Base-by-base conservation (phyloP, 805 yeast species). In the Tetrapisispora nanseiensis region DNA sequence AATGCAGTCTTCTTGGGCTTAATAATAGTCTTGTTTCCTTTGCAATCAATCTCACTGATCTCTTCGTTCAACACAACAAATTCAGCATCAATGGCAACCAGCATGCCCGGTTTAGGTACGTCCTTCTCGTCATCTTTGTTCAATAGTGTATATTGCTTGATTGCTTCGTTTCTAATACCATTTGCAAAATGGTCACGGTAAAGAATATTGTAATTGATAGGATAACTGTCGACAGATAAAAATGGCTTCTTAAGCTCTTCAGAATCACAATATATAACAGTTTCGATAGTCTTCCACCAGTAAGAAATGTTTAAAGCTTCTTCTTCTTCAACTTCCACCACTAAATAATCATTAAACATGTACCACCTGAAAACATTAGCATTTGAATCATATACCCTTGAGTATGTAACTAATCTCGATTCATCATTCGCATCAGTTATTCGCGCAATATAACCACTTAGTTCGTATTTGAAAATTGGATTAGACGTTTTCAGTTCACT, bases 21-120 rank as follows among this genome's bases (percentile, higher is more conserved):
- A 5, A 87, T 71, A 28, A 90, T 61, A 6, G 75, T 72, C 48
- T 80, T 79, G 5, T 71, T 55, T 0, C 97, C 97, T 47, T 77
- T 76, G 41, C 80, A 76, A 41, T 77, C 75, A 37, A 90, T 74
- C 55, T 89, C 97, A 34, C 77, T 74, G 47, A 81, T 77, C 50
- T 87, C 97, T 4, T 83, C 83, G 38, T 78, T 76, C 26, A 89
- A 59, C 24, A 80, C 74, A 3, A 92, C 97, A 69, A 94, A 92
- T 61, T 92, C 99, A 0, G 99, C 97, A 68, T 92, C 99, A 44
- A 92, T 82, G 0, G 97, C 98, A 16, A 90, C 80, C 31, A 87
- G 59, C 1, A 85, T 69, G 0, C 95, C 95, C 0, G 79, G 72
- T 18, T 56, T 55, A 0, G 96, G 96, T 0, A 86, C 84, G 51